Conservation (phyloP, 2,329 filamentous ascomycete species). For the Lachnellula willkommii region DNA sequence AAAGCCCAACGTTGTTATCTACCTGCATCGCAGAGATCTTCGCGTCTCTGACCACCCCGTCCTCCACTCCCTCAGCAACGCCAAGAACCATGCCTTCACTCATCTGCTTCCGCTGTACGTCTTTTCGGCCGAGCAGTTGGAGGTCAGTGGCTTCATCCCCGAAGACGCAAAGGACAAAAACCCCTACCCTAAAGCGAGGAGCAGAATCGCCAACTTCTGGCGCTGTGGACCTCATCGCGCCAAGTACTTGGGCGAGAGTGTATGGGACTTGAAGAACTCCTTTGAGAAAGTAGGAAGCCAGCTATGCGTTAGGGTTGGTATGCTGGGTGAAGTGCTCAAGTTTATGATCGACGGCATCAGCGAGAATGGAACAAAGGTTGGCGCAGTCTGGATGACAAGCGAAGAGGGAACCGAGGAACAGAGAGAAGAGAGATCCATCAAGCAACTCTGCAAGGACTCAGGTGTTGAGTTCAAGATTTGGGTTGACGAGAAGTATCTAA, state of each 20-base stretch:
- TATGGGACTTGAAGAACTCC: slow-evolving; percentile 65
- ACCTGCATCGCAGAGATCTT: slow-evolving; percentile 67
- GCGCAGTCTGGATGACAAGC: slow-evolving; percentile 67
- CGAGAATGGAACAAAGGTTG: slow-evolving; percentile 40
- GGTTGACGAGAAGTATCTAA: slow-evolving; percentile 71
- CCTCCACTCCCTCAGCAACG: slow-evolving; percentile 51
- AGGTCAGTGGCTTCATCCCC: slow-evolving; percentile 68
- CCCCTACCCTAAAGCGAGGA: slow-evolving; percentile 65
- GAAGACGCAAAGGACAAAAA: slow-evolving; percentile 39
- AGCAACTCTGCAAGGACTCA: slow-evolving; percentile 45
- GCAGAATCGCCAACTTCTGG: slow-evolving; percentile 62
- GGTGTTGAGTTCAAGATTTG: slow-evolving; percentile 59
- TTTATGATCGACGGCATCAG: slow-evolving; percentile 49
- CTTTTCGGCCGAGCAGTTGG: slow-evolving; percentile 64
- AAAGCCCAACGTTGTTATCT: slow-evolving; percentile 55
- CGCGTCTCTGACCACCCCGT: slow-evolving; percentile 71
- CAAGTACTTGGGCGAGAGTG: slow-evolving; percentile 65
- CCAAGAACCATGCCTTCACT: slow-evolving; percentile 50
- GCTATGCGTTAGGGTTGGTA: slow-evolving; percentile 60
- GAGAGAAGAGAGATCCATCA: slow-evolving; percentile 54
- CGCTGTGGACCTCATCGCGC: slow-evolving; percentile 67
- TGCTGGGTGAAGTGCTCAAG: slow-evolving; percentile 51
- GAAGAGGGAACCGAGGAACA: slow-evolving; percentile 68
- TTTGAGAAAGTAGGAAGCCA: slow-evolving; percentile 56
- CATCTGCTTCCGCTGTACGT: slow-evolving; percentile 69